Evolutionary conservation across 2,329 filamentous ascomycete genomes (phyloP), one percentile per base, ranked within the genome.

Genomic region (Diaporthe vexans): DNA sequence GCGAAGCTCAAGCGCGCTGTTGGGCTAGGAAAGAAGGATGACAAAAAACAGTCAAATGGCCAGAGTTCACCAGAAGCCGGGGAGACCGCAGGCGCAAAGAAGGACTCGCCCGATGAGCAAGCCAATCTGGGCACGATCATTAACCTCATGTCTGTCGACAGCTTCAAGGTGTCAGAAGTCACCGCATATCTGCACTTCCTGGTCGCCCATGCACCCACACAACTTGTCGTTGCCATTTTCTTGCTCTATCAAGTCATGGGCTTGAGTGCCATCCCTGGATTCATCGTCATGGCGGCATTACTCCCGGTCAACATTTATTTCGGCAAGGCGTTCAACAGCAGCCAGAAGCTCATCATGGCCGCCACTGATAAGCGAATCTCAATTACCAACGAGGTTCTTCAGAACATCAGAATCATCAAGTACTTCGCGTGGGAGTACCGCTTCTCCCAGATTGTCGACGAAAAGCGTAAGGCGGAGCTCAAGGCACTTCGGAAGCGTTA

Each of bases 71-170:
- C 54, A 35, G 19, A 52, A 7, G 33, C 58, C 10, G 43, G 52
- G n/a, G 73, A 37, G 51, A 35, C 46, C 2, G 29, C 46, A n/a
- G 57, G 54, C n/a, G 40, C 54, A 11, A 82, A 82, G 71, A 82
- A 82, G 71, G 82, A 85, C 70, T 78, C 78, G 2, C 80, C 85
- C 24, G 92, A 95, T 76, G 90, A 93, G 74, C 95, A 97, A 84
- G 96, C 95, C 52, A 98, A 97, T 76, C 89, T 97, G 68, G 97
- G 97, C 76, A 97, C 97, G n/a, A 98, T 99, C 80, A 99, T 99
- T 86, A 99, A 98, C 83, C 88, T 99, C 77, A 99, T 99, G 97
- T 97, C 97, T 15, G 97, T 99, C 54, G 97, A 99, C 86, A 98
- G 96, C 63, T 98, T 98, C 91, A 99, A 99, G 85, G 95, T 99